Evolutionary conservation across 2,329 filamentous ascomycete species (phyloP).

Genomic region (Microcera coccophila): DNA sequence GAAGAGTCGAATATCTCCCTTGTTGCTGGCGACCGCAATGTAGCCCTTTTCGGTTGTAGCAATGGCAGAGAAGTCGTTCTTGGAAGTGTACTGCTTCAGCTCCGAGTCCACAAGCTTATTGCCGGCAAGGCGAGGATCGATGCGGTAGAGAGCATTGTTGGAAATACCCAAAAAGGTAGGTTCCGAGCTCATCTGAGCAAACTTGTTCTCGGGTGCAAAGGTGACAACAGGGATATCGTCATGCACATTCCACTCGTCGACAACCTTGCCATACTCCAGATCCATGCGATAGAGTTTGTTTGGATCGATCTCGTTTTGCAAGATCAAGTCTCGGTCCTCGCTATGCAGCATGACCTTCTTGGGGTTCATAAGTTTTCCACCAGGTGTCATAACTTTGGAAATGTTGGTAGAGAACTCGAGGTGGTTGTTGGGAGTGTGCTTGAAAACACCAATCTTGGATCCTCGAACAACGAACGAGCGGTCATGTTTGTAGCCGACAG

Average conservation of each 20-base stretch:
- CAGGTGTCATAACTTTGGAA: slow-evolving; percentile 86
- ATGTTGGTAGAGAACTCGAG: slow-evolving; percentile 97
- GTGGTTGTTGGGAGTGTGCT: slow-evolving; percentile 87
- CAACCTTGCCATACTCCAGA: slow-evolving; percentile 93
- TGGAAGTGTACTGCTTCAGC: slow-evolving; percentile 92
- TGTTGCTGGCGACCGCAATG: slow-evolving; percentile 94
- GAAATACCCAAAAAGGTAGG: slow-evolving; percentile 94
- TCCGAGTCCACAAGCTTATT: slow-evolving; percentile 90
- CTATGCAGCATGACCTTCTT: slow-evolving; percentile 97
- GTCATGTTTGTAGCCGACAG: slow-evolving; percentile 95
- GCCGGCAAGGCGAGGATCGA: slow-evolving; percentile 85
- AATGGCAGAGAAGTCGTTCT: slow-evolving; percentile 94
- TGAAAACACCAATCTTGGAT: slow-evolving; percentile 98
- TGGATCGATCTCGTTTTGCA: slow-evolving; percentile 78
- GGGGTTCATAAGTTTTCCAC: slow-evolving; percentile 83
- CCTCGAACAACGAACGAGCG: slow-evolving; percentile 95
- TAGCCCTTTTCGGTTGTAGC: slow-evolving; percentile 96
- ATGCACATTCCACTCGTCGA: slow-evolving; percentile 98
- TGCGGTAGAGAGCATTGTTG: slow-evolving; percentile 84
- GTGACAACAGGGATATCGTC: slow-evolving; percentile 90
- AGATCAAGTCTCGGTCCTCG: slow-evolving; percentile 82
- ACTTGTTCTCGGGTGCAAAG: slow-evolving; percentile 96
- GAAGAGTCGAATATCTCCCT: slow-evolving; percentile 95
- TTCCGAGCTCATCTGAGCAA: slow-evolving; percentile 92
- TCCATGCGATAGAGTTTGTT: slow-evolving; percentile 97